Evolutionary conservation across 2,329 filamentous ascomycete species (phyloP).

Genomic region (Botryotinia globosa): DNA sequence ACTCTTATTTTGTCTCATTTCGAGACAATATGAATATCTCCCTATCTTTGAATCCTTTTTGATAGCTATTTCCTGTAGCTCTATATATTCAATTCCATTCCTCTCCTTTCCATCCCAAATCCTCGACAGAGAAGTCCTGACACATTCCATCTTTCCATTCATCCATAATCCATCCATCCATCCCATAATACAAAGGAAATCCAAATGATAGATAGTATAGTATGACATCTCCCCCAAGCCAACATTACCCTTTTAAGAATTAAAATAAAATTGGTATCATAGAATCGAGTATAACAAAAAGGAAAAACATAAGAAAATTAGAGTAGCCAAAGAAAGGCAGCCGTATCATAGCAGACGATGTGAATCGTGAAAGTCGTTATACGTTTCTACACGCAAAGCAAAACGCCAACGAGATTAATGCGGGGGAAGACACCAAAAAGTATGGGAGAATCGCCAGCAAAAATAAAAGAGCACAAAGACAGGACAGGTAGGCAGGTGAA

Average conservation of each 20-base stretch:
- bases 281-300: background rate
- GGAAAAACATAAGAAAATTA: background rate
- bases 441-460: background rate
- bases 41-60: background rate
- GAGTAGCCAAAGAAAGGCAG: background rate
- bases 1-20: background rate
- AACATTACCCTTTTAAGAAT: background rate
- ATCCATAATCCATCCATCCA: background rate
- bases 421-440: background rate
- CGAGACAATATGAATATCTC: background rate
- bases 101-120: background rate
- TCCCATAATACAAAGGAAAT: background rate
- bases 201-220: background rate
- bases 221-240: background rate
- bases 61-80: background rate
- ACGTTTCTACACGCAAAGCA: background rate
- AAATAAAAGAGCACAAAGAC: background rate
- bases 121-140: too few relatives aligned
- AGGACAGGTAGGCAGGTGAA: background rate
- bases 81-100: background rate
- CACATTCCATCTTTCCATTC: background rate
- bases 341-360: background rate
- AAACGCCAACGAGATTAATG: background rate
- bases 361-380: conserved; percentile 7
- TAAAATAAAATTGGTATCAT: conserved; percentile 15